Percentiles rank a stretch among this genome's conserved stretches.
Evolutionary conservation across 805 yeast genomes (phyloP).

Genomic region (Hanseniaspora jakobsenii): DNA sequence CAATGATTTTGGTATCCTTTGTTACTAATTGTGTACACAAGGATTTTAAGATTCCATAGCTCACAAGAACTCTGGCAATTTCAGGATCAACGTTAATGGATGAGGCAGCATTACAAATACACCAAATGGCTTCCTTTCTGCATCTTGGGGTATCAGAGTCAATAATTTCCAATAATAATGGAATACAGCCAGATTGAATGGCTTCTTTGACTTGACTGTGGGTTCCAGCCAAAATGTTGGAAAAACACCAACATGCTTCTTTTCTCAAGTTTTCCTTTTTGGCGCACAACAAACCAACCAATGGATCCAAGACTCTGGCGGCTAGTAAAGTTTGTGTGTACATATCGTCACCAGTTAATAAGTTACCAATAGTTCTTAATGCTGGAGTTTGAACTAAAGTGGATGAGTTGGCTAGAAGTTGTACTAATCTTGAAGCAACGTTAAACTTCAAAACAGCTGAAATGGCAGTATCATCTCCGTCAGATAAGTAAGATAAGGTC

Average conservation of each 20-base stretch:
- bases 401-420: slow-evolving; percentile 71
- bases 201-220: slow-evolving; percentile 93
- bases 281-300: slow-evolving; percentile 65
- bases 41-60: slow-evolving; percentile 95
- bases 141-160: slow-evolving; percentile 87
- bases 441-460: slow-evolving; percentile 95
- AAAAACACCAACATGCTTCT: slow-evolving; percentile 98
- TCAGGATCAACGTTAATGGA: slow-evolving; percentile 89
- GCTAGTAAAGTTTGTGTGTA: slow-evolving; percentile 94
- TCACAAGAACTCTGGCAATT: slow-evolving; percentile 82
- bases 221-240: slow-evolving; percentile 96
- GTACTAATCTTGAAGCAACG: slow-evolving; percentile 87
- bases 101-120: slow-evolving; percentile 91
- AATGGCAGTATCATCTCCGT: slow-evolving; percentile 84
- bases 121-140: slow-evolving; percentile 98
- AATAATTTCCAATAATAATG: slow-evolving; percentile 72
- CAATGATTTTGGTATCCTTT: slow-evolving; percentile 84
- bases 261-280: slow-evolving; percentile 86
- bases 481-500: slow-evolving; percentile 92
- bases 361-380: slow-evolving; percentile 91
- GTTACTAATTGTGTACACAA: slow-evolving; percentile 80
- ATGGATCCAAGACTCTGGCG: slow-evolving; percentile 78
- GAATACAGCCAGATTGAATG: slow-evolving; percentile 85
- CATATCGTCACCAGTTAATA: slow-evolving; percentile 90
- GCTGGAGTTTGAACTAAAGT: slow-evolving; percentile 93